Evolutionary conservation across 441 rosid species (phyloP).

Genomic region (Erysimum cheiri): DNA sequence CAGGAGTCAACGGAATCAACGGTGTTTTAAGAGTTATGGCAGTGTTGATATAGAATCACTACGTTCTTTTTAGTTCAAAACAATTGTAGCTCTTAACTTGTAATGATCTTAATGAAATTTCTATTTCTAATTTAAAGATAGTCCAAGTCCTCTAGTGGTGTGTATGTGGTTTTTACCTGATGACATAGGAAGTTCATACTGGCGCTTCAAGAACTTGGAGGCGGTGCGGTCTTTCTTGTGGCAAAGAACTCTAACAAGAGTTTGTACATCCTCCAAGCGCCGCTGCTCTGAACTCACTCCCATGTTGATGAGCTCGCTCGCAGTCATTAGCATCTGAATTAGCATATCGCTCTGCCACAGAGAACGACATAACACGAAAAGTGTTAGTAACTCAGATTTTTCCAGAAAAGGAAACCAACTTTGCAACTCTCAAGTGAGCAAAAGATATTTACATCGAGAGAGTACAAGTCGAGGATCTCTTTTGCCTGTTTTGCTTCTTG

Average conservation of each 20-base stretch:
- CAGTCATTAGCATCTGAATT: constrained; percentile 84
- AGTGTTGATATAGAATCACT: constrained; percentile 26
- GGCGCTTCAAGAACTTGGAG: constrained; percentile 83
- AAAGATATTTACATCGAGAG: constrained; percentile 67
- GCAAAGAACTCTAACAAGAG: constrained; percentile 86
- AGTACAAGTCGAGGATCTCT: constrained; percentile 75
- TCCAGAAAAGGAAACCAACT: background rate
- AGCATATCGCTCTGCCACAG: constrained; percentile 76
- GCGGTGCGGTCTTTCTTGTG: constrained; percentile 95
- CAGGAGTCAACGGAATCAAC: constrained; percentile 13
- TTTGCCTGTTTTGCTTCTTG: constrained; percentile 81
- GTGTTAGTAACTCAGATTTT: background rate
- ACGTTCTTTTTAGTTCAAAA: constrained; percentile 26
- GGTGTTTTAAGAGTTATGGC: constrained; percentile 4
- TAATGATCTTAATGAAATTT: constrained; percentile 6
- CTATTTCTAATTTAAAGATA: background rate
- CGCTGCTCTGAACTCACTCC: constrained; percentile 63
- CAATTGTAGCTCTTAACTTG: constrained; percentile 36
- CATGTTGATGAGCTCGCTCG: constrained; percentile 78
- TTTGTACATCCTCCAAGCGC: constrained; percentile 74
- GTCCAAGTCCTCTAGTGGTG: constrained; percentile 6
- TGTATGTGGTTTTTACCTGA: constrained; percentile 63
- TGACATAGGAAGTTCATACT: constrained; percentile 92
- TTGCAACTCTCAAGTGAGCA: background rate
- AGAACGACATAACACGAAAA: constrained; percentile 1